Evolutionary conservation across 257 asterid genomes (phyloP).

Genomic region (Osmanthus fragrans): DNA sequence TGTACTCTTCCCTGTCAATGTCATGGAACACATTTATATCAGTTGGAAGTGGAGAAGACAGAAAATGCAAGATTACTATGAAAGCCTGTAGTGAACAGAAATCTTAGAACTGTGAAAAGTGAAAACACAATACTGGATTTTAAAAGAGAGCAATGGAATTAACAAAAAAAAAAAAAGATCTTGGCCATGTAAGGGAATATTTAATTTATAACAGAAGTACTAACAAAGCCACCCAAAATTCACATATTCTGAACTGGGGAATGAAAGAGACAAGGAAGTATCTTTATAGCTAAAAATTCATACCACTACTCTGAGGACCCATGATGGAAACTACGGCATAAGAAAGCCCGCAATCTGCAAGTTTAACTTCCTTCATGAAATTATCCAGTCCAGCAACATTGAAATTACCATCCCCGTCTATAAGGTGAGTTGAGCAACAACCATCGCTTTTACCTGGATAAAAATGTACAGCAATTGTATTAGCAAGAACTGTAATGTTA

Average conservation of each 20-base stretch:
- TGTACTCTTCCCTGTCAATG: constrained; percentile 88
- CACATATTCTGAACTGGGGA: background rate
- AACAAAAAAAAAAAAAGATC: background rate
- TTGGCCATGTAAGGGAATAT: background rate
- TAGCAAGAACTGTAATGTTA: constrained; percentile 16
- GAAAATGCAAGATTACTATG: background rate
- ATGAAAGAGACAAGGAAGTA: background rate
- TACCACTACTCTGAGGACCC: constrained; percentile 99
- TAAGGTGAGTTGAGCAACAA: constrained; percentile 88
- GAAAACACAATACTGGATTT: background rate
- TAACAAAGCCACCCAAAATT: background rate
- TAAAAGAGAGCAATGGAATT: background rate
- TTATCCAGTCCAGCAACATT: constrained; percentile 69
- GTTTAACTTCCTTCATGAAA: constrained; percentile 77
- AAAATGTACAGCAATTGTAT: constrained; percentile 18
- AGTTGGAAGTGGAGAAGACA: background rate
- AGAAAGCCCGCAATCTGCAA: constrained; percentile 93
- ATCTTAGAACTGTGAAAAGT: background rate
- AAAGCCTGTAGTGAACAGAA: background rate
- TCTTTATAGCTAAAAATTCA: constrained; percentile 11
- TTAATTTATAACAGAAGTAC: background rate
- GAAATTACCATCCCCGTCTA: constrained; percentile 90
- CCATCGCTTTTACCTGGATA: constrained; percentile 44
- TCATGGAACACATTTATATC: constrained; percentile 12
- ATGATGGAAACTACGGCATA: constrained; percentile 95